Conservation (phyloP, 495 filamentous ascomycete genomes). For the Margaritispora aquatica region DNA sequence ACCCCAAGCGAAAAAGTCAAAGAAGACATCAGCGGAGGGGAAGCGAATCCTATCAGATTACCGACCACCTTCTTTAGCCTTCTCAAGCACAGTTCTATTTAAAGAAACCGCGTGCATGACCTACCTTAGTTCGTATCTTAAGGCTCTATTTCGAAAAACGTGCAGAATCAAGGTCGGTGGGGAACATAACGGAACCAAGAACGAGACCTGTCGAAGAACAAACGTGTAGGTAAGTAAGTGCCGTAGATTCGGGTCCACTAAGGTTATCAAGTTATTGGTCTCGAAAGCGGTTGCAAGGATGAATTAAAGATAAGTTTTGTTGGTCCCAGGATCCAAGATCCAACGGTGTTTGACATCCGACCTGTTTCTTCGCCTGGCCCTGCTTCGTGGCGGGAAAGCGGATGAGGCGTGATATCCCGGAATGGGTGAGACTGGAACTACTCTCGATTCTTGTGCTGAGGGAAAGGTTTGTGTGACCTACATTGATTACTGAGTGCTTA, state of each 20-base stretch:
- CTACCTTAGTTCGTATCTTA: too few relatives aligned
- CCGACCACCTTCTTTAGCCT: not conserved
- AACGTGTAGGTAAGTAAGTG: too few relatives aligned
- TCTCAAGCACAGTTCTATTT: not conserved
- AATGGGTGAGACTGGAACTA: not conserved
- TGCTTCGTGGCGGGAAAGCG: not conserved
- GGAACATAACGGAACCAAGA: not conserved
- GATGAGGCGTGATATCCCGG: not conserved
- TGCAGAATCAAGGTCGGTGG: not conserved
- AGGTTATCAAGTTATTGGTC: too few relatives aligned
- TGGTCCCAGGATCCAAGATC: too few relatives aligned
- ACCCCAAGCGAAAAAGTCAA: too few relatives aligned
- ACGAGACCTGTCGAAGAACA: too few relatives aligned
- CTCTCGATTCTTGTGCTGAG: not conserved
- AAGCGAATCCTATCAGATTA: constrained; percentile 9
- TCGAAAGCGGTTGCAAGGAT: not conserved
- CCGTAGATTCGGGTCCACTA: not conserved
- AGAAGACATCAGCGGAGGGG: not conserved
- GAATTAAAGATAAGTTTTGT: too few relatives aligned
- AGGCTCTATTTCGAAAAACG: not conserved
- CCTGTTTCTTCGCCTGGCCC: not conserved
- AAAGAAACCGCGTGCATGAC: constrained; percentile 1
- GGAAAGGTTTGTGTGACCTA: not conserved
- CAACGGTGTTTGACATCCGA: not conserved
- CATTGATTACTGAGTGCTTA: not conserved